Percentiles rank a stretch among this genome's conserved stretches.
Evolutionary conservation across 2,329 filamentous ascomycete genomes (phyloP).

Genomic region (Fusarium tuaranense): DNA sequence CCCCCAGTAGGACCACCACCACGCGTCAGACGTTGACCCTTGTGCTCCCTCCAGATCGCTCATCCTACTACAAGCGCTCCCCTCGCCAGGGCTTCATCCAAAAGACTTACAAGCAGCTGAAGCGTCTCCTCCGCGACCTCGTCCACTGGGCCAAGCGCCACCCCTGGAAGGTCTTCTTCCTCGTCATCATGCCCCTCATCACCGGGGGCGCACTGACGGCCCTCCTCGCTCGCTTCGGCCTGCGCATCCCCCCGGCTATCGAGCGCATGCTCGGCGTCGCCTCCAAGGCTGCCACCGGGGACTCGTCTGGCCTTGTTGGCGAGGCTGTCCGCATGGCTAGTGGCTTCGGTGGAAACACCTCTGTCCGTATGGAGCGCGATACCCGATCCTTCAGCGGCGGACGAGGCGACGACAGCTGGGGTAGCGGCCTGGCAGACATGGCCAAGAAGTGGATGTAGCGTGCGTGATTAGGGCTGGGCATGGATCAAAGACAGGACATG

Average conservation of each 20-base stretch:
- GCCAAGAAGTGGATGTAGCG: constrained; percentile 58
- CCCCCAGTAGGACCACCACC: background rate
- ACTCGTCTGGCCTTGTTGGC: constrained; percentile 62
- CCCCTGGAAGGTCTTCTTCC: constrained; percentile 87
- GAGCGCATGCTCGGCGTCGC: constrained; percentile 69
- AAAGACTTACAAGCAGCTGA: constrained; percentile 79
- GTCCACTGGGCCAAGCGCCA: constrained; percentile 84
- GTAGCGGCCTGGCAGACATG: constrained; percentile 52
- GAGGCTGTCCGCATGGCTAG: constrained; percentile 68
- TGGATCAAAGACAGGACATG: constrained; percentile 15
- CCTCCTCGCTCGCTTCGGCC: constrained; percentile 81
- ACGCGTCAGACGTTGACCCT: constrained; percentile 4
- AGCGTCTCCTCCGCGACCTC: constrained; percentile 83
- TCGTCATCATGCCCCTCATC: constrained; percentile 88
- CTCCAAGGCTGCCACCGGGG: constrained; percentile 60
- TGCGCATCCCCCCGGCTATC: constrained; percentile 76
- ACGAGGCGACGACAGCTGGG: constrained; percentile 47
- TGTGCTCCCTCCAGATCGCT: constrained; percentile 54
- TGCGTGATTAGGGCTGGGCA: constrained; percentile 14
- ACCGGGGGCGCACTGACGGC: constrained; percentile 85
- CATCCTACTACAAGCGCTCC: constrained; percentile 82
- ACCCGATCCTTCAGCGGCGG: constrained; percentile 51
- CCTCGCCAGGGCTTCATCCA: constrained; percentile 84
- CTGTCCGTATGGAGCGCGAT: constrained; percentile 49
- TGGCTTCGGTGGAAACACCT: constrained; percentile 44